phyloP scores from a whole-genome alignment of 1,284 basidiomycete genomes.

The Tilletia indica region DNA sequence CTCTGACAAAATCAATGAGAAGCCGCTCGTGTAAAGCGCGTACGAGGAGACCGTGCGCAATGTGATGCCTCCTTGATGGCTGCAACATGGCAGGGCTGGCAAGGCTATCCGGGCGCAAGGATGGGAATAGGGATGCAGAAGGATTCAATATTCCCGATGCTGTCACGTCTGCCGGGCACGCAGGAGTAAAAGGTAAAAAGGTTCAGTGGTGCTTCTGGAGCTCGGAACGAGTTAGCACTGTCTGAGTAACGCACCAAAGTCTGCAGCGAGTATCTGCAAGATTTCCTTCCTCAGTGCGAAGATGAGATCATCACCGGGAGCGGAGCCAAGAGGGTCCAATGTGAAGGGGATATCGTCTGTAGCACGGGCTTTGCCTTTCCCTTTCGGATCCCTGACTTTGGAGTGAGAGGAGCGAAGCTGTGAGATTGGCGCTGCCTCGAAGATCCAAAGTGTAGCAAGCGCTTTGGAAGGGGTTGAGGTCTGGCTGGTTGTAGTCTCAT shows the following conservation, averaged over 20 bases:
- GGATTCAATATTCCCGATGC: background rate
- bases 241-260: constrained; percentile 3
- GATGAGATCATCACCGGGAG: background rate
- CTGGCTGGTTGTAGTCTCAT: background rate
- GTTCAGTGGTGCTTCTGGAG: too few relatives aligned
- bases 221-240: background rate
- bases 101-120: background rate
- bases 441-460: background rate
- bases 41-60: background rate
- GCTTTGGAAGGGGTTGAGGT: background rate
- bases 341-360: background rate
- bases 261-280: background rate
- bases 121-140: background rate
- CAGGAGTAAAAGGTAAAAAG: background rate
- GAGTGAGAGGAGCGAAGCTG: background rate
- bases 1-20: background rate
- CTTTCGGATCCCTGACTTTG: background rate
- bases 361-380: constrained; percentile 10
- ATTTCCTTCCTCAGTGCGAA: background rate
- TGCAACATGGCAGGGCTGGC: constrained; percentile 1
- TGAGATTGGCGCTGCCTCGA: background rate
- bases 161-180: background rate
- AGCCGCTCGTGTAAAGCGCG: constrained; percentile 5
- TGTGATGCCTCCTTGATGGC: background rate
- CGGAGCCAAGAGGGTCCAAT: too few relatives aligned